Conservation (phyloP, 2,329 filamentous ascomycete genomes). For the Alternaria atra region DNA sequence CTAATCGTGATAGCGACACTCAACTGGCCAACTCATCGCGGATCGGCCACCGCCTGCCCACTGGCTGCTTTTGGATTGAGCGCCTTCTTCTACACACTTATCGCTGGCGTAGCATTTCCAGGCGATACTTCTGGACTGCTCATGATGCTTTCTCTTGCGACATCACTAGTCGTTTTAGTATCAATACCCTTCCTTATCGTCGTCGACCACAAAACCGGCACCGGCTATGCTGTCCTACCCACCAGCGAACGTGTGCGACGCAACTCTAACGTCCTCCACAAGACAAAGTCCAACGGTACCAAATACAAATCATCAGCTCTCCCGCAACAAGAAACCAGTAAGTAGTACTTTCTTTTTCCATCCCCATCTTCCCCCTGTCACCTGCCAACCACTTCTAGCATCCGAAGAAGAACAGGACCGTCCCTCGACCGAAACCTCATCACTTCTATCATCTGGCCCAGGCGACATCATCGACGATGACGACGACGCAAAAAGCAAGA, state of each 20-base stretch:
- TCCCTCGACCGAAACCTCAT: constrained; percentile 77
- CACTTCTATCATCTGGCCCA: constrained; percentile 73
- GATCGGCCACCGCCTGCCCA: constrained; percentile 93
- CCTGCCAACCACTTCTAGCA: constrained; percentile 48
- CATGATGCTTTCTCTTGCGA: constrained; percentile 80
- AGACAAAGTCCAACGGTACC: constrained; percentile 58
- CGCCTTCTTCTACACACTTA: constrained; percentile 91
- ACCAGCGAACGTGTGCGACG: constrained; percentile 57
- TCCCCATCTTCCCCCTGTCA: constrained; percentile 30
- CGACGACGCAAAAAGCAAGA: constrained; percentile 65
- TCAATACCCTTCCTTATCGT: constrained; percentile 88
- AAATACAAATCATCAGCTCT: constrained; percentile 52
- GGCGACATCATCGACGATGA: constrained; percentile 58
- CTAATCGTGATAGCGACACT: constrained; percentile 70
- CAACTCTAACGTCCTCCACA: constrained; percentile 57
- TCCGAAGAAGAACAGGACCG: constrained; percentile 48
- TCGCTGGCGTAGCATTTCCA: constrained; percentile 80
- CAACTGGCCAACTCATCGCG: constrained; percentile 90
- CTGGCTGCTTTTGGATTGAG: constrained; percentile 92
- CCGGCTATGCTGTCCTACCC: constrained; percentile 66
- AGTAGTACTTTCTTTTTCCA: constrained; percentile 45
- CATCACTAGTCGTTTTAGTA: constrained; percentile 75
- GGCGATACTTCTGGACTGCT: constrained; percentile 85
- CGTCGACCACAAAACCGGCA: constrained; percentile 68
- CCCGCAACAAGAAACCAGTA: constrained; percentile 70